Evolutionary conservation across 352 stramenopile species (phyloP), one percentile per base, ranked within the genome.

Genomic region (Globisporangium cystogenes): DNA sequence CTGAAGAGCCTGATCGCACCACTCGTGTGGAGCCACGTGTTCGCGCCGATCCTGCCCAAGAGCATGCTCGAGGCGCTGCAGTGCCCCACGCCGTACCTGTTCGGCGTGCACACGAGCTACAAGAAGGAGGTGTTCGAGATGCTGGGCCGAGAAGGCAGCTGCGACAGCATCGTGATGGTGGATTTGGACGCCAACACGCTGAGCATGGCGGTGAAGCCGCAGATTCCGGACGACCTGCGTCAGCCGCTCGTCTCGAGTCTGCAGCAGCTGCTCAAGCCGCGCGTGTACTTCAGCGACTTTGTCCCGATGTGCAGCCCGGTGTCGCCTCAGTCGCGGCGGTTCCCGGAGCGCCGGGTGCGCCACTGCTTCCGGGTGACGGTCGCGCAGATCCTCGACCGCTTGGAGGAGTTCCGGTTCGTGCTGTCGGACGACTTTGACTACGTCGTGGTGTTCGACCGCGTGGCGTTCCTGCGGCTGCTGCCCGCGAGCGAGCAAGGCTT

Each of bases 371-470:
- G 68, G 14, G 60, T 70, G 12, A 70, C 72, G 6, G 44, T 91
- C 18, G 60, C 72, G 29, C 64, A 80, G 60, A 56, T 89, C 2
- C 57, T 88, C 41, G 65, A 71, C 16, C 72, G 64, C 7, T 61
- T 94, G 1, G 79, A 90, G 48, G 78, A 88, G 56, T 92, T 86
- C 55, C 80, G 83, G 31, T 94, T 90, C 53, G 80, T 91, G 55
- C 64, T 94, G 24, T 90, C 83, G 45, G 83, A 94, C 56, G 83
- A 94, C 58, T 90, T 91, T 50, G 83, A 94, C 65, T 89, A 80
- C 46, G 80, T 90, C 26, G 83, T 94, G 37, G 83, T 94, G 43
- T 94, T 94, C 57, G 83, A 94, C 51, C 80, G 75, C 27, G 64
- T 86, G 12, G 75, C 71, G 6, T 94, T 90, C 60, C 51, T 90